phyloP scores from a whole-genome alignment of 805 yeast species.

The Candida loeiensis region DNA sequence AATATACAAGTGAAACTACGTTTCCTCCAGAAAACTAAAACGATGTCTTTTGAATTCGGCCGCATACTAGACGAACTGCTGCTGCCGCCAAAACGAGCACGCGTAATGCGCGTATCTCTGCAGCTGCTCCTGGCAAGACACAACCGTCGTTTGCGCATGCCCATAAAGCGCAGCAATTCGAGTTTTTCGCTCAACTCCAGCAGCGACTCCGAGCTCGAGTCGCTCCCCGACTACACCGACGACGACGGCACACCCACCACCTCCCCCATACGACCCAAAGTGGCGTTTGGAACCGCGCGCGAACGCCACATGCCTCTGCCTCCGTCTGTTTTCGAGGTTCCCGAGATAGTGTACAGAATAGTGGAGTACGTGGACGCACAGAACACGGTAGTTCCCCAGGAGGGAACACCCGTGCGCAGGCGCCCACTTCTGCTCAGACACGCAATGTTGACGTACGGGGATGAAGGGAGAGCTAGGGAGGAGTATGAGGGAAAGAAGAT shows the following conservation, averaged over 20 bases:
- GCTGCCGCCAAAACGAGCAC: conserved; percentile 9
- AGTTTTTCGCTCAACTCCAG: conserved; percentile 10
- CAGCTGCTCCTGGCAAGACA: conserved; percentile 8
- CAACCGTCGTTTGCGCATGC: conserved; percentile 7
- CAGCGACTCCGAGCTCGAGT: conserved; percentile 31
- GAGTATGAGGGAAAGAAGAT: not conserved
- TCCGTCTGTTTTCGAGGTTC: conserved; percentile 59
- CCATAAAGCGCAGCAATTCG: conserved; percentile 6
- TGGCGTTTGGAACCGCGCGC: conserved; percentile 9
- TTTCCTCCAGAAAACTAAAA: too few species aligned
- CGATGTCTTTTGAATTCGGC: not conserved
- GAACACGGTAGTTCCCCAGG: conserved; percentile 54
- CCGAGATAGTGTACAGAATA: conserved; percentile 68
- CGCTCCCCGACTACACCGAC: conserved; percentile 36
- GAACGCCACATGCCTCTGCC: conserved; percentile 1
- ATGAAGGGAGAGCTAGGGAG: not conserved
- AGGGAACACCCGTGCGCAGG: conserved; percentile 56
- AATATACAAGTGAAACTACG: not conserved
- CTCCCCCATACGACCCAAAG: conserved; percentile 14
- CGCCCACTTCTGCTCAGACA: conserved; percentile 67
- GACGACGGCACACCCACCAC: conserved; percentile 23
- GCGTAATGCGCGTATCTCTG: conserved; percentile 4
- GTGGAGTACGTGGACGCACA: conserved; percentile 57
- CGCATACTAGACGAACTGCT: too few species aligned
- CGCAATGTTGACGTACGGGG: conserved; percentile 56